Conservation (phyloP, 176 grass and related monocot genomes). For the Aegilops speltoides region DNA sequence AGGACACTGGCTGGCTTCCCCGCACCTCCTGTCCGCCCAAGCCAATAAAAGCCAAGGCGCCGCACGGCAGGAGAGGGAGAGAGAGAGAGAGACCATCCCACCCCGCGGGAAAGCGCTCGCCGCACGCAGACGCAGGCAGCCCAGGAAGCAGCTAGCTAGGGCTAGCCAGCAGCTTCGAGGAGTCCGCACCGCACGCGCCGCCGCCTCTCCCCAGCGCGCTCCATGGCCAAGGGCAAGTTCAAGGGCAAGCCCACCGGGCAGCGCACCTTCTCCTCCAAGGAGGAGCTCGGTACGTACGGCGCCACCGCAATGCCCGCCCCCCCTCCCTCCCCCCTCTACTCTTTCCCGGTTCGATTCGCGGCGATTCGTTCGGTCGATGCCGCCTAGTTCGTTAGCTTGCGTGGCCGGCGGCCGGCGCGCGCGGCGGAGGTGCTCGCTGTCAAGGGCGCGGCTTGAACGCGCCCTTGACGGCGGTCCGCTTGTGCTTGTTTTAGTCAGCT, state of each 20-base stretch:
- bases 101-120: background rate
- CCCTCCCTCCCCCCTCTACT: background rate
- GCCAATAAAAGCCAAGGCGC: constrained; percentile 16
- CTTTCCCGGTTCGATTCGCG: background rate
- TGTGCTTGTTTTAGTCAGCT: too few species aligned
- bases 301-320: background rate
- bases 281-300: constrained; percentile 71
- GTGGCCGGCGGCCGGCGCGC: background rate
- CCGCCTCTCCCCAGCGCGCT: background rate
- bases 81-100: background rate
- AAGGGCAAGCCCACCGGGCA: constrained; percentile 88
- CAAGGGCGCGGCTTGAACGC: background rate
- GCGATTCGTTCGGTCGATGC: background rate
- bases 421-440: background rate
- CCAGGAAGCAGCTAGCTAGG: background rate
- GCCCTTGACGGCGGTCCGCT: too few species aligned
- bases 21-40: background rate
- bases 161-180: background rate
- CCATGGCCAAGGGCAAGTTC: constrained; percentile 88
- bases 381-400: background rate
- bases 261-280: constrained; percentile 70
- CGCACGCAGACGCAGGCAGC: background rate
- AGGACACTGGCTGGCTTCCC: background rate
- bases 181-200: background rate
- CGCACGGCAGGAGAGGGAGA: background rate